phyloP scores from a whole-genome alignment of 768 basidiomycete species.

The Mycena haematopus region DNA sequence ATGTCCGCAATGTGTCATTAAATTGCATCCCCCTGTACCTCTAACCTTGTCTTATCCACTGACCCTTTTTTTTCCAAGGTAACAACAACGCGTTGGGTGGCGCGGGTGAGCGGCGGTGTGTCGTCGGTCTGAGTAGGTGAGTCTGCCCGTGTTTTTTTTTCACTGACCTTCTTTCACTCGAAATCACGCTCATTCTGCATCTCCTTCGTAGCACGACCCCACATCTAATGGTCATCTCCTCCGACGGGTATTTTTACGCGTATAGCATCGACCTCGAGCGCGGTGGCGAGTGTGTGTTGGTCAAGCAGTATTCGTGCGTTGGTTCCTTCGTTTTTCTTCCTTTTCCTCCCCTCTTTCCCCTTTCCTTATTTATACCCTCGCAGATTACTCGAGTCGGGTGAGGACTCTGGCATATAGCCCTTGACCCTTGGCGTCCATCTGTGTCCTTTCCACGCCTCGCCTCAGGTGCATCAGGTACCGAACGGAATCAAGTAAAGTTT shows the following conservation, averaged over 20 bases:
- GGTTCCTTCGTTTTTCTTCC: background rate
- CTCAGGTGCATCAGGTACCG: background rate
- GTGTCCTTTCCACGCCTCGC: background rate
- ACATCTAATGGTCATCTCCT: slow-evolving; percentile 96
- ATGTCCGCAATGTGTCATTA: no score
- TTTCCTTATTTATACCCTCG: background rate
- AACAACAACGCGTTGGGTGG: slow-evolving; percentile 7
- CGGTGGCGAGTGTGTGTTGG: slow-evolving; percentile 92
- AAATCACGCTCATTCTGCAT: background rate
- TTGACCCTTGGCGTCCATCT: background rate
- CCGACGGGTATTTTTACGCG: slow-evolving; percentile 94
- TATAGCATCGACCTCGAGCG: slow-evolving; percentile 96
- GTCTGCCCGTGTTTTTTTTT: slow-evolving; percentile 35
- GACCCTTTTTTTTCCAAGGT: background rate
- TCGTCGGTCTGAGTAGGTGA: slow-evolving; percentile 90
- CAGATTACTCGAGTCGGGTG: slow-evolving; percentile 29
- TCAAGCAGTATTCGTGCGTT: slow-evolving; percentile 80
- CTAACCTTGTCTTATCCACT: background rate
- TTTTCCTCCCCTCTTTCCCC: background rate
- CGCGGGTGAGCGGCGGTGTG: slow-evolving; percentile 74
- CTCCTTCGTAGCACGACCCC: slow-evolving; percentile 76
- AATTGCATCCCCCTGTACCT: no score
- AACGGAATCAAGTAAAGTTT: background rate
- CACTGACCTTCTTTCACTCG: background rate
- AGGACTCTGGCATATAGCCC: slow-evolving; percentile 23